These are phyloP conservation scores for Colletotrichum agaves DNA, from an alignment of 2,329 filamentous ascomycete genomes.

Conservation along the genomic window DNA sequence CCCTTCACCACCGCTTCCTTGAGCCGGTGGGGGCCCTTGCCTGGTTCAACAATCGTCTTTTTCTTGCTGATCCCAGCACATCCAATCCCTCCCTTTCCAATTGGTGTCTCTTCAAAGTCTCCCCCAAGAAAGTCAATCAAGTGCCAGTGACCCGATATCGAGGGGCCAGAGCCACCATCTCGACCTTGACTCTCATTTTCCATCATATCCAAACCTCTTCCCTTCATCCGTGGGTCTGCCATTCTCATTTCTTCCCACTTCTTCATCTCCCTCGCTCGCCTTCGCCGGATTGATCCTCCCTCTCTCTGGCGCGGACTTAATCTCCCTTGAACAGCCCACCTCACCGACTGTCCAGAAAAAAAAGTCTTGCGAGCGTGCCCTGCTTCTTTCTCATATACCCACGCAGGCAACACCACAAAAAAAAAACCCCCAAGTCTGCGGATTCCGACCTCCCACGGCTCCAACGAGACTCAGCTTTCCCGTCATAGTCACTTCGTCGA, in stretches of 20 bases:
- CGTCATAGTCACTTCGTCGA: conserved; percentile 19
- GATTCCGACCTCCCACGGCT: conserved; percentile 33
- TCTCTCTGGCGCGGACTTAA: conserved; percentile 36
- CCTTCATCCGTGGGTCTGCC: conserved; percentile 32
- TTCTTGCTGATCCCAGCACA: conserved; percentile 28
- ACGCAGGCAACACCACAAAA: conserved; percentile 25
- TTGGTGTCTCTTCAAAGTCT: conserved; percentile 30
- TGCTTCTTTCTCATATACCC: conserved; percentile 33
- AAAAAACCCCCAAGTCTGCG: background rate
- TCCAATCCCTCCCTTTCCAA: conserved; percentile 30
- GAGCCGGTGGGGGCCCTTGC: conserved; percentile 36
- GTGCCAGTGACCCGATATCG: conserved; percentile 37
- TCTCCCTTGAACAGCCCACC: conserved; percentile 34
- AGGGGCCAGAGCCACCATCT: conserved; percentile 34
- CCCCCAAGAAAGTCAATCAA: conserved; percentile 38
- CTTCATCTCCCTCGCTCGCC: conserved; percentile 35
- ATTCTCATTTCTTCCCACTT: conserved; percentile 22
- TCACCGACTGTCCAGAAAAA: conserved; percentile 26
- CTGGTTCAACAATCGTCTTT: conserved; percentile 40
- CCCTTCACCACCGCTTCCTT: conserved; percentile 35
- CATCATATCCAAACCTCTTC: conserved; percentile 37
- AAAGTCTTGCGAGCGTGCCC: conserved; percentile 31
- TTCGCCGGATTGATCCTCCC: conserved; percentile 35
- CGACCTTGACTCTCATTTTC: conserved; percentile 31
- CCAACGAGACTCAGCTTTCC: conserved; percentile 7